Percentiles rank a stretch among this genome's conserved stretches.
These are phyloP conservation scores for Mrakia hoshinonis DNA, from an alignment of 768 basidiomycete species.

Conservation along the genomic window DNA sequence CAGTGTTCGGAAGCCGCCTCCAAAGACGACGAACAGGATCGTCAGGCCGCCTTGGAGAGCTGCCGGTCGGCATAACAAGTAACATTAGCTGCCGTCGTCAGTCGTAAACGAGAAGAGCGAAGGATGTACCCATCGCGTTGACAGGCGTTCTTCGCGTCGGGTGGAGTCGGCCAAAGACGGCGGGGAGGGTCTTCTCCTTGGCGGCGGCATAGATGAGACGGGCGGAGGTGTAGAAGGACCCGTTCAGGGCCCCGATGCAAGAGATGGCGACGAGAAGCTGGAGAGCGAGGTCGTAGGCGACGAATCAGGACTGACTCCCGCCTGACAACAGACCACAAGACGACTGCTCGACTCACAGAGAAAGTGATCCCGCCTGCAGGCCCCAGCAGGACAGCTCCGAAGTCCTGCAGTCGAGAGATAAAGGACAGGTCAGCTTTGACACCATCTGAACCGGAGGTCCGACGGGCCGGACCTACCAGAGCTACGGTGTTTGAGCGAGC, in stretches of 20 bases:
- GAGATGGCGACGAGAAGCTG: constrained; percentile 72
- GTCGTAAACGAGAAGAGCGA: not conserved
- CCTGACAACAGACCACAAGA: no score
- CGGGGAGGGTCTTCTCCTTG: constrained; percentile 76
- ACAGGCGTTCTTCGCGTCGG: constrained; percentile 68
- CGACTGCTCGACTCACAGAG: constrained; percentile 52
- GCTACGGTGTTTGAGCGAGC: constrained; percentile 42
- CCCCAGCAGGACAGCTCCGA: constrained; percentile 77
- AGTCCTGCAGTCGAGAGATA: constrained; percentile 52
- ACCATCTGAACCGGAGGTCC: not conserved
- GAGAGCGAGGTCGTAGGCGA: not conserved
- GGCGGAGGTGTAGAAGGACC: constrained; percentile 56
- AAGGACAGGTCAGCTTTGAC: not conserved
- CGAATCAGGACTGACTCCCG: no score
- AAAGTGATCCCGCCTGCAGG: constrained; percentile 77
- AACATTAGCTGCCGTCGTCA: not conserved
- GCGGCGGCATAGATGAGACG: constrained; percentile 82
- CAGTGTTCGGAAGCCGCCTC: constrained; percentile 52
- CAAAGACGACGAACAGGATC: constrained; percentile 64
- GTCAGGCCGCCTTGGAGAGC: constrained; percentile 68
- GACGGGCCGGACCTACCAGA: constrained; percentile 21
- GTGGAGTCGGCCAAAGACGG: constrained; percentile 70
- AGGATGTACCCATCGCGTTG: constrained; percentile 55
- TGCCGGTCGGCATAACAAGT: not conserved
- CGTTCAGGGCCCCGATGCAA: constrained; percentile 89